Evolutionary conservation across 1,139 yeast genomes (phyloP), one percentile per base, ranked within the genome.

Genomic region (Candida mesenterica): DNA sequence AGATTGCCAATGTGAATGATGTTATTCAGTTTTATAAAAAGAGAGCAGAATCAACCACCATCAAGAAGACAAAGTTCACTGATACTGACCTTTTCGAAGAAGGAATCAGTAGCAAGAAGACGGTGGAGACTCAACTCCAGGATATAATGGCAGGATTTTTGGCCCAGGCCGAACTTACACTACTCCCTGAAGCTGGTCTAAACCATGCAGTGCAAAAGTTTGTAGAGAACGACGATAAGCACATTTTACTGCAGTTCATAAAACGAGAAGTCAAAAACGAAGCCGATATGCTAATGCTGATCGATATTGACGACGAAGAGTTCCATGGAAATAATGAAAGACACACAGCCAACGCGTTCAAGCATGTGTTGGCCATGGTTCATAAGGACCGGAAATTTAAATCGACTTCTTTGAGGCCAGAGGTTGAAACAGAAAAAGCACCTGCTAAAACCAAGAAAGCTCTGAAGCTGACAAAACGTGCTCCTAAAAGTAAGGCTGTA

Each of bases 1-100:
- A 71, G 43, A 95, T 92, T 3, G 98, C 98, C 9, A 92, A 92
- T 55, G 79, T 83, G 8, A 83, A 86, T 50, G 95, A 90, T 49
- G 87, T 90, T 7, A 77, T 92, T 2, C 82, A 79, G 33, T 84
- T 85, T 52, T 77, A 78, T 50, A 77, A 81, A 52, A 73, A 65
- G 49, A 27, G 43, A 20, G 24, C 27, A 12, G 46, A 43, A 17
- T 49, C 46, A 13, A 37, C 41, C 26, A 9, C 31, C 18, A 32
- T 39, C 22, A 38, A 50, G 39, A 50, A 46, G 43, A 40, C 60
- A 13, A 52, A 50, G 40, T 52, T 55, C 42, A 46, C 51, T 33
- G 57, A 53, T 45, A 52, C 50, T 35, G 52, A 52, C 30, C 32
- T 49, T 34, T 37, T 46, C 40, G 54, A 55, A 37, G 46, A 50